These are phyloP conservation scores for Hypomontagnella submonticulosa DNA, from an alignment of 495 filamentous ascomycete species.

Conservation along the genomic window DNA sequence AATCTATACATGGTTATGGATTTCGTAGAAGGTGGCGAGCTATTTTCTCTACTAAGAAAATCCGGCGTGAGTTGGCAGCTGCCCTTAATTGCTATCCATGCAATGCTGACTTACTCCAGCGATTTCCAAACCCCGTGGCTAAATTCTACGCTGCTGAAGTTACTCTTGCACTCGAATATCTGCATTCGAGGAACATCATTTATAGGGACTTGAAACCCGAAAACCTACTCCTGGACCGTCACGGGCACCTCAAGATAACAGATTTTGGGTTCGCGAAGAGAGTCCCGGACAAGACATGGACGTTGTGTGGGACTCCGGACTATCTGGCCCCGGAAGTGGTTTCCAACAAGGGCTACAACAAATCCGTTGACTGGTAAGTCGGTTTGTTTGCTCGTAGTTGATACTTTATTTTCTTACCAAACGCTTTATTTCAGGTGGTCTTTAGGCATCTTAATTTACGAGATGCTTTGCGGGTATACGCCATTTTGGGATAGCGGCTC, in stretches of 20 bases:
- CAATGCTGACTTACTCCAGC: constrained; percentile 62
- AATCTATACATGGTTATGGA: constrained; percentile 99
- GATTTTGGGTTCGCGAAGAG: constrained; percentile 99
- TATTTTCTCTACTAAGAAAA: constrained; percentile 94
- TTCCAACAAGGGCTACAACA: constrained; percentile 97
- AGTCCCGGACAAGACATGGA: constrained; percentile 99
- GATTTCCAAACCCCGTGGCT: constrained; percentile 97
- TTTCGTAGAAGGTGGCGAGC: constrained; percentile 98
- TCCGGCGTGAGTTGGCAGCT: constrained; percentile 80
- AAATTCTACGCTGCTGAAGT: constrained; percentile 99
- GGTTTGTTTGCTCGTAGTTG: background rate
- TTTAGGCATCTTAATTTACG: constrained; percentile 96
- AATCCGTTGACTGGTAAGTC: constrained; percentile 96
- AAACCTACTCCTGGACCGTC: constrained; percentile 92
- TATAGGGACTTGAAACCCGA: constrained; percentile 98
- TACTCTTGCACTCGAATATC: constrained; percentile 92
- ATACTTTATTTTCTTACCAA: constrained; percentile 21
- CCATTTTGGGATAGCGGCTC: constrained; percentile 98
- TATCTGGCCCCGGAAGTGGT: constrained; percentile 98
- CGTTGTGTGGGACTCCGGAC: constrained; percentile 97
- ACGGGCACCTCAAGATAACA: constrained; percentile 97
- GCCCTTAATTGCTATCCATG: background rate
- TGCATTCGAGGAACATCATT: constrained; percentile 95
- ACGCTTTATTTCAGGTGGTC: constrained; percentile 81
- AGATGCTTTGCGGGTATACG: constrained; percentile 99